A percentile compares a stretch with the other conserved stretches of the same genome.
Evolutionary conservation across 768 basidiomycete genomes (phyloP).

Genomic region (Boletus reticuloceps): DNA sequence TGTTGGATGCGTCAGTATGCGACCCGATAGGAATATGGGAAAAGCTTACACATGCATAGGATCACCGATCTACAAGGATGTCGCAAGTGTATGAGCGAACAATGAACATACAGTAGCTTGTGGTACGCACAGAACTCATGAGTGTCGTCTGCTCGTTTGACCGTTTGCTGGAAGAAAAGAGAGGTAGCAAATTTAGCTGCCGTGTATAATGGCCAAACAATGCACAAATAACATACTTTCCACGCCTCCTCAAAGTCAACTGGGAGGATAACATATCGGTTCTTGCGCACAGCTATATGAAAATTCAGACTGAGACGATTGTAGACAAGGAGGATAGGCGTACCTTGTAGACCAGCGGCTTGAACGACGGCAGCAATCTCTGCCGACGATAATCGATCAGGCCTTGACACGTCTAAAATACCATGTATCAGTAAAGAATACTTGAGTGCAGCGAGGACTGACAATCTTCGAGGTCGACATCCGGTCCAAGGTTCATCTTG

Average conservation of each 20-base stretch:
- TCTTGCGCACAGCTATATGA: conserved; percentile 81
- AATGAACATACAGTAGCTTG: not conserved
- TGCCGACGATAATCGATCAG: conserved; percentile 92
- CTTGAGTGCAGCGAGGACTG: conserved; percentile 30
- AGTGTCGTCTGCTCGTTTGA: conserved; percentile 95
- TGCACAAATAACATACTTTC: conserved; percentile 80
- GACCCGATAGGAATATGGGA: conserved; percentile 17
- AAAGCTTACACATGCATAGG: conserved; percentile 36
- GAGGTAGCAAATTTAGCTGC: conserved; percentile 33
- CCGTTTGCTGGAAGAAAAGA: conserved; percentile 73
- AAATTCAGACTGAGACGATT: conserved; percentile 1
- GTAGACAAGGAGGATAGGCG: not conserved
- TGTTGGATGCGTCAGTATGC: conserved; percentile 17
- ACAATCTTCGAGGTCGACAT: conserved; percentile 99
- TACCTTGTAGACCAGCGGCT: conserved; percentile 95
- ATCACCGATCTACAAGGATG: conserved; percentile 38
- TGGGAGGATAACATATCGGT: conserved; percentile 95
- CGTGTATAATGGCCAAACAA: conserved; percentile 40
- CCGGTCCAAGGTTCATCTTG: conserved; percentile 97
- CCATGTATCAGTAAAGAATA: conserved; percentile 14
- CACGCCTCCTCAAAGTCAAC: conserved; percentile 99
- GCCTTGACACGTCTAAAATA: conserved; percentile 85
- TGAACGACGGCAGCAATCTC: conserved; percentile 96
- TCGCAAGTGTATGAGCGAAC: conserved; percentile 2
- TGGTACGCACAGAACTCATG: conserved; percentile 86